Evolutionary conservation across 768 basidiomycete species (phyloP), one percentile per base, ranked within the genome.

Genomic region (Tylopilus plumbeoviolaceoides): DNA sequence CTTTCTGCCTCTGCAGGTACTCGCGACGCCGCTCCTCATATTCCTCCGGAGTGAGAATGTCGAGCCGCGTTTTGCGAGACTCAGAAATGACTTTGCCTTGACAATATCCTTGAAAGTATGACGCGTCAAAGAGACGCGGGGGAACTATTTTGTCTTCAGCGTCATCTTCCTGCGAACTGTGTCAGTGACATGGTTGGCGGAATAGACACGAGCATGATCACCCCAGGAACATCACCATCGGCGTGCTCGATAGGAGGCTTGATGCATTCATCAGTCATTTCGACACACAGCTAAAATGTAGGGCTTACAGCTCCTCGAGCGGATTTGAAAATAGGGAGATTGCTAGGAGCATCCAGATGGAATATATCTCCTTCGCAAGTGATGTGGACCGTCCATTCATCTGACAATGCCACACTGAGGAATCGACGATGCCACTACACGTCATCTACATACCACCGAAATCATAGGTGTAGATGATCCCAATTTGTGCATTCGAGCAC

Each of bases 311-410:
- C 64, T 39, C 67, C 67, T 47, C 42, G 38, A 9, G 63, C 67
- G 1, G 25, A n/a, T 30, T 49, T 50, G 44, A 69, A 23, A 17
- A 62, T 39, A 15, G 67, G 67, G 23, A 57, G 28, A 45, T 60
- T 56, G 21, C 31, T 55, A 15, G 59, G 62, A n/a, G 47, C 7
- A 11, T 55, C 51, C 27, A 43, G 30, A 23, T 56, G 51, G 33
- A 64, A 54, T 28, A 57, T 42, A 11, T 55, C 41, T 2, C 42
- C 57, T 4, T 65, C 54, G 14, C 59, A 62, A 15, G 64, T 66
- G 43, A 69, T 59, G 39, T 69, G 61, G 1, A 69, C 62, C 1
- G 51, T 59, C 68, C 64, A 69, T 30, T 59, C 56, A 25, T 63
- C 68, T 61, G 47, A 21, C 18, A 25, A 38, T 18, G 15, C 11